phyloP scores from a whole-genome alignment of 257 asterid genomes.

The Rubia yunnanensis region DNA sequence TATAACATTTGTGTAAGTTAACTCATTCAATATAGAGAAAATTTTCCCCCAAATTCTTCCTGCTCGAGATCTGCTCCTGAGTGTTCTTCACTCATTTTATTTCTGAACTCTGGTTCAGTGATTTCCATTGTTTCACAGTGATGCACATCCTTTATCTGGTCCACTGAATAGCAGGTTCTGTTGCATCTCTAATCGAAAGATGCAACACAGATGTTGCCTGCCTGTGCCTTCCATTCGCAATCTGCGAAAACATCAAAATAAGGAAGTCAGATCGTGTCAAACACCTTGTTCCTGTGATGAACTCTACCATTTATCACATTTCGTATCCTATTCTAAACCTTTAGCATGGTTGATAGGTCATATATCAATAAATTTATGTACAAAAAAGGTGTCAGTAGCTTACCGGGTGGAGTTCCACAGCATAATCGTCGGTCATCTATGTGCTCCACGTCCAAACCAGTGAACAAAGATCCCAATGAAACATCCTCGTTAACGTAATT shows the following conservation, averaged over 20 bases:
- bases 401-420: constrained; percentile 84
- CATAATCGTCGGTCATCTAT: constrained; percentile 88
- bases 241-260: neutral
- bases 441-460: constrained; percentile 81
- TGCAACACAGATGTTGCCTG: no score
- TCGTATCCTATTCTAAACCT: neutral
- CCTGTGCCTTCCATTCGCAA: no score
- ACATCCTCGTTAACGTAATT: constrained; percentile 92
- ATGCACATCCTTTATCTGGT: constrained; percentile 72
- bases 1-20: no score
- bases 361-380: neutral
- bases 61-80: no score
- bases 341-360: neutral
- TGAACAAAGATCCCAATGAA: constrained; percentile 84
- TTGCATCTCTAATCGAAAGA: constrained; percentile 87
- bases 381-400: neutral
- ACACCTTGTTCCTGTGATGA: no score
- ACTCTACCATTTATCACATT: no score
- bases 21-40: no score
- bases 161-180: constrained; percentile 72
- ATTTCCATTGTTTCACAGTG: no score
- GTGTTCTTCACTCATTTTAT: no score
- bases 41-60: no score
- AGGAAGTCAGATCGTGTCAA: no score
- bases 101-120: no score